Percentiles rank a stretch among this genome's conserved stretches.
Conservation (phyloP, 2,329 filamentous ascomycete genomes). For the Aspergillus sp. region DNA sequence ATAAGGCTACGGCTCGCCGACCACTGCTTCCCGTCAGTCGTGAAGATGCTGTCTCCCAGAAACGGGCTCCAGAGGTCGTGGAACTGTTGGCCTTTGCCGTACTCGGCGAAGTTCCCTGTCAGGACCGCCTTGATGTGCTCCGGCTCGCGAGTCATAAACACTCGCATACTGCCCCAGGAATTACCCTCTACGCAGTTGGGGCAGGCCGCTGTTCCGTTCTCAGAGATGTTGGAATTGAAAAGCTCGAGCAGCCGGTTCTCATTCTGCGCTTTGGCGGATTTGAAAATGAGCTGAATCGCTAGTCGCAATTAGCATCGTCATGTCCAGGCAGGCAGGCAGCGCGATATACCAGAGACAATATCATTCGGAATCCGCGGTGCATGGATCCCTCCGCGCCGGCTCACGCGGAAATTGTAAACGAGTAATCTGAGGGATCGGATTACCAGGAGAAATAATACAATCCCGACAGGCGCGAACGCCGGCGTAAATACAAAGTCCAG, state of each 20-base stretch:
- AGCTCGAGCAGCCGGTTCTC: slow-evolving; percentile 35
- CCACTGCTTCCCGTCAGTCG: slow-evolving; percentile 64
- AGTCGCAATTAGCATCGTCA: slow-evolving; percentile 25
- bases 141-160: slow-evolving; percentile 63
- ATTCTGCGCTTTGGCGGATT: slow-evolving; percentile 4
- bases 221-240: slow-evolving; percentile 49
- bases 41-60: slow-evolving; percentile 55
- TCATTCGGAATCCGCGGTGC: slow-evolving; percentile 1
- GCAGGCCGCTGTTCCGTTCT: slow-evolving; percentile 18
- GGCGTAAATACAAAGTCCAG: slow-evolving; percentile 19
- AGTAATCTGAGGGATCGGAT: neutral
- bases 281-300: slow-evolving; percentile 5
- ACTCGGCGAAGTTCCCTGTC: slow-evolving; percentile 67
- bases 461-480: slow-evolving; percentile 5
- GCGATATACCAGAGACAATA: neutral
- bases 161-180: slow-evolving; percentile 41
- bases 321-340: too few species aligned
- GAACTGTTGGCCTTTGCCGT: slow-evolving; percentile 68
- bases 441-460: neutral
- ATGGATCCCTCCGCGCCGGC: neutral
- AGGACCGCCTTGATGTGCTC: slow-evolving; percentile 77
- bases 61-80: slow-evolving; percentile 57
- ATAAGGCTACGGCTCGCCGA: slow-evolving; percentile 64
- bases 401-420: neutral
- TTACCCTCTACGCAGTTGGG: slow-evolving; percentile 53